Evolutionary conservation across 2,329 filamentous ascomycete species (phyloP).

Genomic region (Pseudogymnoascus sp.): DNA sequence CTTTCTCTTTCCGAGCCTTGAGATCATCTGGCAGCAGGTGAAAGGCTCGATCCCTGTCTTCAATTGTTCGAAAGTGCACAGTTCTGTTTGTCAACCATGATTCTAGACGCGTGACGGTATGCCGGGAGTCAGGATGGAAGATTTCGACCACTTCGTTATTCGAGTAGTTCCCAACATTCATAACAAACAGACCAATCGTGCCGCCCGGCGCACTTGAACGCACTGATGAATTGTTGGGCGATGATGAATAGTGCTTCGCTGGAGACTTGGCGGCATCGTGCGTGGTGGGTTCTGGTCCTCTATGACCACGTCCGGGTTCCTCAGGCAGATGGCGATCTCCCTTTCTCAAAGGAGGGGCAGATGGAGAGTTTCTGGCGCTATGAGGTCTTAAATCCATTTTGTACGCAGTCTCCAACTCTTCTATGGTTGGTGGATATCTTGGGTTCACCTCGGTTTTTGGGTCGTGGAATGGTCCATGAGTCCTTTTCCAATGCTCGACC

Average conservation of each 20-base stretch:
- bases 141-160: not conserved
- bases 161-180: not conserved
- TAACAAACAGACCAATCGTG: not conserved
- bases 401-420: not conserved
- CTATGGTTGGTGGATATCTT: slow-evolving; percentile 3
- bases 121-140: not conserved
- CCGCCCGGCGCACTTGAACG: not conserved
- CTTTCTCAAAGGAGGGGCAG: not conserved
- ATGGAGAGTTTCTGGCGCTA: not conserved
- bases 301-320: not conserved
- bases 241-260: not conserved
- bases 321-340: not conserved
- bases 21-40: not conserved
- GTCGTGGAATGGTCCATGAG: not conserved
- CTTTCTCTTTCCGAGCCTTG: not conserved
- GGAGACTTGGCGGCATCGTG: not conserved
- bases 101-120: not conserved
- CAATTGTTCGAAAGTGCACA: not conserved
- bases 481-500: slow-evolving; percentile 17
- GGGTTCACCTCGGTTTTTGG: not conserved
- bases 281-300: not conserved
- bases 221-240: not conserved
- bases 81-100: slow-evolving; percentile 5
- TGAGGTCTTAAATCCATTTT: not conserved
- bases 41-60: not conserved